Conservation (phyloP, 2,329 filamentous ascomycete species). For the Colletotrichum sp. region DNA sequence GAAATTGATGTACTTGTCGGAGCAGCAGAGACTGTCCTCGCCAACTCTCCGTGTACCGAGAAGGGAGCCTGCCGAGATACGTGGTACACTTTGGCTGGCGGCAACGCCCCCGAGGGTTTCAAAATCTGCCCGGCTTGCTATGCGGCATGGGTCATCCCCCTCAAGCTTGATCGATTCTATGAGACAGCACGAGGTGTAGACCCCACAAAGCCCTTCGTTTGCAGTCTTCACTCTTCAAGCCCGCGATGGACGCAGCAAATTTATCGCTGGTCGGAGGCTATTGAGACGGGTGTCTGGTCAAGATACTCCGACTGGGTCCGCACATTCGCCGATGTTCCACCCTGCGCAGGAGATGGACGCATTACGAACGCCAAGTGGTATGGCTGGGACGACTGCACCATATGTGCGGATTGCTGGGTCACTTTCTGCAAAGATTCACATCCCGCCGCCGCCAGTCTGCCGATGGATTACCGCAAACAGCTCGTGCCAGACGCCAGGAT, state of each 20-base stretch:
- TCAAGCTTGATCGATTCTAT: conserved; percentile 32
- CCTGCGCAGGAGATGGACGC: not conserved
- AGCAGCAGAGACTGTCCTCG: conserved; percentile 26
- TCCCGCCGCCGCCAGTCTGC: not conserved
- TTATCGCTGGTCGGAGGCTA: conserved; percentile 29
- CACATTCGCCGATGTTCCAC: conserved; percentile 24
- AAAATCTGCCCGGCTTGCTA: conserved; percentile 39
- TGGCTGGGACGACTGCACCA: conserved; percentile 21
- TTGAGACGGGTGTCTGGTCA: conserved; percentile 36
- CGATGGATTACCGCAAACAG: not conserved
- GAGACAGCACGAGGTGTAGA: conserved; percentile 17
- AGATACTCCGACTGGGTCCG: conserved; percentile 31
- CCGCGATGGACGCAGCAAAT: conserved; percentile 31
- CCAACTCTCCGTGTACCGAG: conserved; percentile 29
- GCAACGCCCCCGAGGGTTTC: conserved; percentile 25
- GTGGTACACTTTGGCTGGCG: conserved; percentile 34
- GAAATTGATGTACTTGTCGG: conserved; percentile 32
- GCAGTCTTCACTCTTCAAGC: conserved; percentile 31
- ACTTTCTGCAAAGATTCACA: conserved; percentile 3
- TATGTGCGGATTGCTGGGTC: conserved; percentile 21
- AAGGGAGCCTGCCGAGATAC: conserved; percentile 33
- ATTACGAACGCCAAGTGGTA: conserved; percentile 11
- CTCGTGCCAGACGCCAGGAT: not conserved
- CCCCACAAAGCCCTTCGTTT: conserved; percentile 26
- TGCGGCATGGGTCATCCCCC: conserved; percentile 30